Evolutionary conservation across 352 stramenopile species (phyloP), one percentile per base, ranked within the genome.

Genomic region (Globisporangium lucens): DNA sequence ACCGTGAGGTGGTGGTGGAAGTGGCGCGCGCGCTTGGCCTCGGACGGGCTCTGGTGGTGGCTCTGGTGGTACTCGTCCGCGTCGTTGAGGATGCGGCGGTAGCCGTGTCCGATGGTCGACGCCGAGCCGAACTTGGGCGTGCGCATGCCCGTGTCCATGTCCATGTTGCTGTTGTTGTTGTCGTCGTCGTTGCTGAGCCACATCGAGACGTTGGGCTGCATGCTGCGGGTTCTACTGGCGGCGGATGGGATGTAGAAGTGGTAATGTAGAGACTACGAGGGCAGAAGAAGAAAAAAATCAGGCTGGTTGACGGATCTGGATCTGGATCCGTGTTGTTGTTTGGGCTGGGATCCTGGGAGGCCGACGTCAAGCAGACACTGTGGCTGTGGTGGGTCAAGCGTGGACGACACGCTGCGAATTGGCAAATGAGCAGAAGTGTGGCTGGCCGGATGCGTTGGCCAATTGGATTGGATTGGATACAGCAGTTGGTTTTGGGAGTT

Each of bases 21-120:
- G 51, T 67, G 61, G 51, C 24, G 52, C 22, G 35, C 61, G 35
- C 43, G 43, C 51, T 67, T 67, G 17, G 61, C 47, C 24, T 64
- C 59, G 9, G 59, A 52, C 9, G 59, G 61, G 51, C 22, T 67
- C 33, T 55, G 61, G 61, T 49, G 30, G 4, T 49, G 33, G 15
- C 12, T 17, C 52, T 22, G 20, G 4, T 30, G 55, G 27, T 52
- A 30, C 27, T 55, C 59, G 27, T 56, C 59, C 24, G 30, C 46
- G 41, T 64, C 59, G 59, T 64, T 64, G 24, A 64, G 59, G 59
- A 64, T 64, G 41, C 59, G 59, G 27, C 59, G 59, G 24, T 41
- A 56, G 59, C 59, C 59, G 4, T n/a, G 43, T 51, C 17, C 43
- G 17, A 51, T 8, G 17, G 43, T 10, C 17, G 43, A 6, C 43